Evolutionary conservation across 2,329 filamentous ascomycete species (phyloP).

Genomic region (Penicillium decumbens): DNA sequence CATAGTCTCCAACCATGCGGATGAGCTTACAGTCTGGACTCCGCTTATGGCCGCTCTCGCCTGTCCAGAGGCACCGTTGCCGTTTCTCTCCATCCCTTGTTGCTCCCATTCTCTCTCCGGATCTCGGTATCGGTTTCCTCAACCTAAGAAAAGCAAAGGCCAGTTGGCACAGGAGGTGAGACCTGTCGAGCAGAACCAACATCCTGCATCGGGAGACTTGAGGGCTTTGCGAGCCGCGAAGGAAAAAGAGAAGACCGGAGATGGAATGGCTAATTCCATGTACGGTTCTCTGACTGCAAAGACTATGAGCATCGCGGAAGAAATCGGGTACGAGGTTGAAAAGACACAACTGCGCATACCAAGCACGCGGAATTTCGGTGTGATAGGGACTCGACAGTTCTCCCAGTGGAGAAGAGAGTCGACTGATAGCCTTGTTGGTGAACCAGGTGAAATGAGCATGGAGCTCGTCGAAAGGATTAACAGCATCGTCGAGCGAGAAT

Average conservation of each 20-base stretch:
- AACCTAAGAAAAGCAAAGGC: conserved; percentile 18
- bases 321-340: conserved; percentile 72
- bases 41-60: conserved; percentile 71
- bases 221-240: conserved; percentile 38
- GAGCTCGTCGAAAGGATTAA: conserved; percentile 47
- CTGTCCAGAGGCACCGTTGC: conserved; percentile 55
- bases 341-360: conserved; percentile 86
- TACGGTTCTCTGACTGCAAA: conserved; percentile 82
- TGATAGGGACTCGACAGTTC: conserved; percentile 60
- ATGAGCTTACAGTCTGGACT: conserved; percentile 94
- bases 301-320: conserved; percentile 63
- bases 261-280: conserved; percentile 55
- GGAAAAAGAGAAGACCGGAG: conserved; percentile 26
- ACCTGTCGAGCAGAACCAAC: conserved; percentile 12
- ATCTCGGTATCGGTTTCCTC: conserved; percentile 57
- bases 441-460: conserved; percentile 33
- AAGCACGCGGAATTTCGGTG: conserved; percentile 78
- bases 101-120: conserved; percentile 86
- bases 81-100: conserved; percentile 91
- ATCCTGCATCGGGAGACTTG: conserved; percentile 40
- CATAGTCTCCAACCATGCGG: conserved; percentile 94
- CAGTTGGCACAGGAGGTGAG: conserved; percentile 44
- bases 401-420: conserved; percentile 10
- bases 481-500: conserved; percentile 57
- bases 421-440: neutral